phyloP scores from a whole-genome alignment of 1,139 yeast species.

The Saccharomyces pastorianus region DNA sequence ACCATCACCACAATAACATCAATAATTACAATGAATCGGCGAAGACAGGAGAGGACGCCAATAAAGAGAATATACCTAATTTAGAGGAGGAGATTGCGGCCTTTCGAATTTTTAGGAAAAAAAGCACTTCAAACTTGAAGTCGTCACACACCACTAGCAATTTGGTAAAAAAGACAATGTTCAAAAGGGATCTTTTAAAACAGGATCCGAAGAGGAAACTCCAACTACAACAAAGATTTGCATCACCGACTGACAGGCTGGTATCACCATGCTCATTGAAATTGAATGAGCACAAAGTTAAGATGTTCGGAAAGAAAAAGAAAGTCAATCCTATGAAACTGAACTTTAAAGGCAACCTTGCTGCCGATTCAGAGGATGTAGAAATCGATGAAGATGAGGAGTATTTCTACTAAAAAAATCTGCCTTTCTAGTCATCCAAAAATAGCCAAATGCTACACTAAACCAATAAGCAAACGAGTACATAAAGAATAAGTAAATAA shows the following conservation, averaged over 20 bases:
- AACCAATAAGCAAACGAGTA: not conserved
- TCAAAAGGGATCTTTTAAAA: not conserved
- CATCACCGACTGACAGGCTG: constrained; percentile 52
- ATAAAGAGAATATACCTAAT: not conserved
- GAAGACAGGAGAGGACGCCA: not conserved
- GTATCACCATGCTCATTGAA: constrained; percentile 53
- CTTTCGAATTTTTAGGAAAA: not conserved
- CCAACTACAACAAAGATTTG: constrained; percentile 30
- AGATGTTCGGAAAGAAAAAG: constrained; percentile 16
- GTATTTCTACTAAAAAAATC: not conserved
- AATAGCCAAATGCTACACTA: not conserved
- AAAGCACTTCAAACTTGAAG: not conserved
- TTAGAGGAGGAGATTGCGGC: not conserved
- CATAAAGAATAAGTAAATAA: not conserved
- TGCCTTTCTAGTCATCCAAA: not conserved
- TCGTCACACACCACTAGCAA: not conserved
- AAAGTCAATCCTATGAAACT: constrained; percentile 27
- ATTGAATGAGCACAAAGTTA: constrained; percentile 40
- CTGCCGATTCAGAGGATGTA: constrained; percentile 3
- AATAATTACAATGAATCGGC: not conserved
- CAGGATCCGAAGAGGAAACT: constrained; percentile 3
- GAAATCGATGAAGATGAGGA: constrained; percentile 7
- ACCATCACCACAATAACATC: not conserved
- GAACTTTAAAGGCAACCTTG: constrained; percentile 11
- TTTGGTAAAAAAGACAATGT: not conserved